Evolutionary conservation across 176 grass and related monocot genomes (phyloP).

Genomic region (Calamus simplicifolius): DNA sequence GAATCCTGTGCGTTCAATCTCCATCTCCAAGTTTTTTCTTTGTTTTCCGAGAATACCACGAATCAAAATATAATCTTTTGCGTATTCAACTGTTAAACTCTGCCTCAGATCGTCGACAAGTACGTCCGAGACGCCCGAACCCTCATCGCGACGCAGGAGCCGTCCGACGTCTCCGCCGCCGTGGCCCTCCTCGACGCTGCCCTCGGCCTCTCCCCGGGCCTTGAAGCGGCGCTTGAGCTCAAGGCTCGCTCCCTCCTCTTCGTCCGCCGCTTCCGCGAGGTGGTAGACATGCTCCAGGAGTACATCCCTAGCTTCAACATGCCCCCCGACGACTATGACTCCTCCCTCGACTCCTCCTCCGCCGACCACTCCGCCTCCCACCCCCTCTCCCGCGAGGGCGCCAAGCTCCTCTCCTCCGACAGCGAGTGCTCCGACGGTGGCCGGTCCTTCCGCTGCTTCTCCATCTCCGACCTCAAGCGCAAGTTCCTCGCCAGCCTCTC

Average conservation of each 20-base stretch:
- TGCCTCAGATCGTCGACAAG: constrained; percentile 68
- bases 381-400: constrained; percentile 14
- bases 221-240: constrained; percentile 73
- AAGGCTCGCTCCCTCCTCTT: constrained; percentile 61
- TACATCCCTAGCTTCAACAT: constrained; percentile 90
- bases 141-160: constrained; percentile 44
- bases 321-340: constrained; percentile 30
- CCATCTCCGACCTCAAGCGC: constrained; percentile 75
- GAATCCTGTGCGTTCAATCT: too few species aligned
- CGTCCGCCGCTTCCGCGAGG: constrained; percentile 65
- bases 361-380: constrained; percentile 44
- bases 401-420: constrained; percentile 70
- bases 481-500: constrained; percentile 63
- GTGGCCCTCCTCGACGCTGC: constrained; percentile 67
- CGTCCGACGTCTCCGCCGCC: constrained; percentile 46
- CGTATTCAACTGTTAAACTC: neutral
- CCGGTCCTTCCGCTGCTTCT: constrained; percentile 73
- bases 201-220: constrained; percentile 61
- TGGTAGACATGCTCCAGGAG: constrained; percentile 84
- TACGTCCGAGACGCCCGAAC: constrained; percentile 60
- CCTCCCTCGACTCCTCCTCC: constrained; percentile 34
- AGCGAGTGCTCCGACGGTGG: constrained; percentile 60
- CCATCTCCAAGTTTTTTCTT: neutral
- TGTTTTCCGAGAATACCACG: neutral
- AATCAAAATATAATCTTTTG: neutral